Evolutionary conservation across 805 yeast species (phyloP).

Genomic region (Starmera pachycereana): DNA sequence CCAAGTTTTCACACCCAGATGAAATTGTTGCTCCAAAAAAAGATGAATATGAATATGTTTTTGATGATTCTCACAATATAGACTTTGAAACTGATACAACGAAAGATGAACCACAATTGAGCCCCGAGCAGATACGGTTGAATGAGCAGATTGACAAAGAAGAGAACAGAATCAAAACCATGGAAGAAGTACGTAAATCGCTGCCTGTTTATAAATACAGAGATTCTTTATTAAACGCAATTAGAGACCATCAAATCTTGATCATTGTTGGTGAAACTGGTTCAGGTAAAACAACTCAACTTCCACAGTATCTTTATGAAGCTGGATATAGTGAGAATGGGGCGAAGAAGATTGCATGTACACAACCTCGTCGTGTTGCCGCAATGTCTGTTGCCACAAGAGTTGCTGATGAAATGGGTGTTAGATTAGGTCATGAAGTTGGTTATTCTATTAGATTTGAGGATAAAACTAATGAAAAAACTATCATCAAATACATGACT

Average conservation of each 20-base stretch:
- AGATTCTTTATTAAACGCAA: constrained; percentile 46
- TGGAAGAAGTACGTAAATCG: constrained; percentile 39
- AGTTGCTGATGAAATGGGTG: constrained; percentile 84
- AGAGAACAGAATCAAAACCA: constrained; percentile 22
- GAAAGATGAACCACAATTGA: constrained; percentile 9
- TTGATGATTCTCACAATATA: constrained; percentile 55
- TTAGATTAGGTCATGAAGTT: constrained; percentile 72
- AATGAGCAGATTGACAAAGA: constrained; percentile 23
- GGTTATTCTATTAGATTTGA: constrained; percentile 90
- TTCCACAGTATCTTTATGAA: constrained; percentile 80
- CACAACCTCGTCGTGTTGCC: constrained; percentile 94
- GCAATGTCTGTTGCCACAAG: constrained; percentile 86
- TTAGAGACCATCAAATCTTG: constrained; percentile 52
- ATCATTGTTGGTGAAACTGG: constrained; percentile 85
- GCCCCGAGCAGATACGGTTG: constrained; percentile 23
- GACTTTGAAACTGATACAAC: constrained; percentile 35
- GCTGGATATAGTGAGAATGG: constrained; percentile 60
- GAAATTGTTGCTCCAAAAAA: constrained; percentile 31
- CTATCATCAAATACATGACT: constrained; percentile 81
- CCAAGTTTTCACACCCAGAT: constrained; percentile 25
- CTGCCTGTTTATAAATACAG: constrained; percentile 69
- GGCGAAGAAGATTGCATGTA: constrained; percentile 60
- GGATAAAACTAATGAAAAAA: constrained; percentile 53
- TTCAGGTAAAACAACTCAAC: constrained; percentile 90
- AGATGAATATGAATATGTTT: constrained; percentile 63